Evolutionary conservation across 2,329 filamentous ascomycete genomes (phyloP), one percentile per base, ranked within the genome.

Genomic region (Cladorrhinum sp.): DNA sequence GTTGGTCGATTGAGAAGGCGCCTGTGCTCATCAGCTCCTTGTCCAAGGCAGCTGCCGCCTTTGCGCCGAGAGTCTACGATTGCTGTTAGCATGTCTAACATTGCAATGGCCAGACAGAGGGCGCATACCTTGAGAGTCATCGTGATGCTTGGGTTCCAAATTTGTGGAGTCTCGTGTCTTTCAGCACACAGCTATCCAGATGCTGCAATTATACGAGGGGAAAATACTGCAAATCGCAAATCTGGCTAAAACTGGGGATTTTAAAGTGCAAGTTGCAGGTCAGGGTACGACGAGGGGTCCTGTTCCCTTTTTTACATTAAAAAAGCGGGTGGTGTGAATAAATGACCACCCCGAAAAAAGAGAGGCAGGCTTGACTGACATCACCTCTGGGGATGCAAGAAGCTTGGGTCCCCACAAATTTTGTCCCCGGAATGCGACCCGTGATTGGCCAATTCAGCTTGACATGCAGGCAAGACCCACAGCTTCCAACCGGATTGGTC

Each of bases 1-100:
- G 80, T 76, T 99, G 95, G 72, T 98, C 95, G 58, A 99, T 84
- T 10, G 92, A 96, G 77, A 96, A 99, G 8, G 90, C 92, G 0
- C 87, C 85, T 10, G 85, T 84, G 71, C 86, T 90, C 93, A 99
- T 98, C 64, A 99, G 87, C 73, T 99, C 93, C 74, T 91, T 88
- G 73, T 99, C 95, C 18, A 99, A 84, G 52, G 91, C 90, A 0
- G 91, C 89, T 0, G 95, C 95, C 65, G 92, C 91, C 76, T 95
- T 92, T 48, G 93, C 88, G 9, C 88, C 89, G 24, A 99, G 83
- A 24, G 92, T 96, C 92, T 96, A 58, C 20, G 8, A 18, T 22
- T 10, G 41, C 4, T 2, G 10, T 45, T 45, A 45, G 16, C 16
- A n/a, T n/a, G n/a, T n/a, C n/a, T n/a, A n/a, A n/a, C n/a, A n/a